These are phyloP conservation scores for Stemphylium lycopersici DNA, from an alignment of 2,329 filamentous ascomycete genomes.

Conservation along the genomic window DNA sequence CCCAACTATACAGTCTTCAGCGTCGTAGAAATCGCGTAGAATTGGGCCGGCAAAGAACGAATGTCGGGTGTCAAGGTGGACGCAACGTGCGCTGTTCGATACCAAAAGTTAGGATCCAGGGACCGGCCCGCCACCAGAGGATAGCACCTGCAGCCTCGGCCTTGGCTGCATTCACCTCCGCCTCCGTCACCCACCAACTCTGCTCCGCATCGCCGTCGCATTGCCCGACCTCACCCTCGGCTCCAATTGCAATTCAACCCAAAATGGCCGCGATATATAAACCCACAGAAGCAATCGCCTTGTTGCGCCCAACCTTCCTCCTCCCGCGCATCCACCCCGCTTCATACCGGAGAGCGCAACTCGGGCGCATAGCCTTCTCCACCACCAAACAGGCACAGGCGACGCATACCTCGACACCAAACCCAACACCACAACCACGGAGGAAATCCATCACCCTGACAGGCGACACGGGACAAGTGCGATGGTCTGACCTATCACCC, in stretches of 20 bases:
- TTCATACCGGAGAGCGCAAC: constrained; percentile 6
- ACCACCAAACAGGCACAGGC: constrained; percentile 31
- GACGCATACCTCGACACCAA: constrained; percentile 35
- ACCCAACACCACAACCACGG: constrained; percentile 52
- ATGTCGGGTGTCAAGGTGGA: background rate
- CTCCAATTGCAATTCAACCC: background rate
- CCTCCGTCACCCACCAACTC: constrained; percentile 11
- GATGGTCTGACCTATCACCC: constrained; percentile 77
- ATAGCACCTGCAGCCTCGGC: constrained; percentile 22
- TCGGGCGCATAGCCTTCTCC: constrained; percentile 34
- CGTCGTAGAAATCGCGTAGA: background rate
- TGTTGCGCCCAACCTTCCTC: constrained; percentile 34
- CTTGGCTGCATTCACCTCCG: constrained; percentile 17
- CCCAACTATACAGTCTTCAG: background rate
- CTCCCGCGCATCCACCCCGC: constrained; percentile 28
- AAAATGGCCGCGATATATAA: constrained; percentile 40
- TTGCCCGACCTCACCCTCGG: background rate
- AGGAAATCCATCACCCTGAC: constrained; percentile 79
- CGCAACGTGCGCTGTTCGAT: constrained; percentile 25
- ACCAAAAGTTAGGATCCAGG: constrained; percentile 24
- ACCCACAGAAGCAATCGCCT: constrained; percentile 39
- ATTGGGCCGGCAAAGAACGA: background rate
- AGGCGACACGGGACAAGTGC: constrained; percentile 82
- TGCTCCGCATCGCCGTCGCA: constrained; percentile 11
- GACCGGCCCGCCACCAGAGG: constrained; percentile 22